Percentiles rank a stretch among this genome's conserved stretches.
Conservation (phyloP, 164 flowering plant genomes). For the Macadamia tetraphylla region DNA sequence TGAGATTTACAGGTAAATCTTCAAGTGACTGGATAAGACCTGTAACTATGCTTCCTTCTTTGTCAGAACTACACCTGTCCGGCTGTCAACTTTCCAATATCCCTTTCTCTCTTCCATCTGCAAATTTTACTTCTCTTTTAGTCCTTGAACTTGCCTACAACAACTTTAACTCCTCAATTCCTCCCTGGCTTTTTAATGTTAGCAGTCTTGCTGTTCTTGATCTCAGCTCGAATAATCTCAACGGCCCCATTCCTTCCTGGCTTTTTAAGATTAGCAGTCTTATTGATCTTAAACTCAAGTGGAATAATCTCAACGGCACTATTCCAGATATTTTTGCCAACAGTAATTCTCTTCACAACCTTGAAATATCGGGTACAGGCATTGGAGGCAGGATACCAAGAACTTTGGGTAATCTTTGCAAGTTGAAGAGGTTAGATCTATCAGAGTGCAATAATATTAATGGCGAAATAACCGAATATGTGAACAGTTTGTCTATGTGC, state of each 20-base stretch:
- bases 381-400: not conserved
- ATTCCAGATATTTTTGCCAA: not conserved
- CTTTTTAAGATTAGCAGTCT: too few relatives aligned
- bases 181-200: not conserved
- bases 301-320: not conserved
- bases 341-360: not conserved
- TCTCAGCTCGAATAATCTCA: too few relatives aligned
- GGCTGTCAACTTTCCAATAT: not conserved
- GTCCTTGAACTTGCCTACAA: not conserved
- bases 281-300: too few relatives aligned
- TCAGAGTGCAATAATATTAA: not conserved
- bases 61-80: not conserved
- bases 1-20: not conserved
- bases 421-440: not conserved
- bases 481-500: not conserved
- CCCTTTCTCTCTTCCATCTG: not conserved
- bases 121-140: not conserved
- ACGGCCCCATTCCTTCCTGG: too few relatives aligned
- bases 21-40: too few relatives aligned
- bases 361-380: not conserved
- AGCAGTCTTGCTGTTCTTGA: not conserved
- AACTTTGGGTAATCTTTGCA: too few relatives aligned
- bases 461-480: not conserved
- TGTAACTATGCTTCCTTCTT: not conserved
- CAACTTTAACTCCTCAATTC: not conserved